Base-by-base conservation (phyloP, 2,329 filamentous ascomycete species). In the Colletotrichum falcatum region DNA sequence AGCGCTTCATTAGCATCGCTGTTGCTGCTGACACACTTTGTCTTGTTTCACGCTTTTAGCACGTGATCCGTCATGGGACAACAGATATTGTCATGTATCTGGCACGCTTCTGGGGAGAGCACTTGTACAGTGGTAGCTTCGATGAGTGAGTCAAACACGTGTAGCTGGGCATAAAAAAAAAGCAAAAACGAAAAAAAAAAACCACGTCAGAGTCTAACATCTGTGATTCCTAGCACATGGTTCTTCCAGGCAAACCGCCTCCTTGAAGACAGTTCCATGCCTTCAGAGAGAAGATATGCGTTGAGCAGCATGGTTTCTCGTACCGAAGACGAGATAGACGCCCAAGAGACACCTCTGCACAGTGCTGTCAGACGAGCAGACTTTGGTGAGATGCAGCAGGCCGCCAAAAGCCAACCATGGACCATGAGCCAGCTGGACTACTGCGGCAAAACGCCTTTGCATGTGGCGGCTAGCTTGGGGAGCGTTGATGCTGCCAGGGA, bases 371-470 rank as follows among this genome's bases (percentile, higher is more conserved):
- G 9, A 18, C 20, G 26, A 1, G 28, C 26, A 1, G 35, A 46
- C n/a, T 5, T 11, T 0, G 28, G 23, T 1, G 5, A 16, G 4
- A 11, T 28, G 0, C 28, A 37, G 5, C 53, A 16, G 1, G 35
- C 30, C 11, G 51, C 18, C 2, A 23, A 18, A 35, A 7, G n/a
- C n/a, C n/a, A n/a, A n/a, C n/a, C n/a, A n/a, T n/a, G n/a, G n/a
- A n/a, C n/a, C n/a, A n/a, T n/a, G n/a, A n/a, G n/a, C n/a, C n/a
- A n/a, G n/a, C n/a, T n/a, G n/a, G n/a, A n/a, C 4, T 5, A 28
- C 14, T 28, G 44, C 3, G 63, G 66, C 1, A 11, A 7, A 2
- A 26, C 66, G 9, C 63, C 66, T 9, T 23, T 70, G 30, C 18
- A 54, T 5, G 2, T 61, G 1, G 66, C 62, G 35, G 6, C 4